A percentile compares a stretch with the other conserved stretches of the same genome.
Conservation (phyloP, 2,329 filamentous ascomycete genomes). For the Calcarisporium arbuscula region DNA sequence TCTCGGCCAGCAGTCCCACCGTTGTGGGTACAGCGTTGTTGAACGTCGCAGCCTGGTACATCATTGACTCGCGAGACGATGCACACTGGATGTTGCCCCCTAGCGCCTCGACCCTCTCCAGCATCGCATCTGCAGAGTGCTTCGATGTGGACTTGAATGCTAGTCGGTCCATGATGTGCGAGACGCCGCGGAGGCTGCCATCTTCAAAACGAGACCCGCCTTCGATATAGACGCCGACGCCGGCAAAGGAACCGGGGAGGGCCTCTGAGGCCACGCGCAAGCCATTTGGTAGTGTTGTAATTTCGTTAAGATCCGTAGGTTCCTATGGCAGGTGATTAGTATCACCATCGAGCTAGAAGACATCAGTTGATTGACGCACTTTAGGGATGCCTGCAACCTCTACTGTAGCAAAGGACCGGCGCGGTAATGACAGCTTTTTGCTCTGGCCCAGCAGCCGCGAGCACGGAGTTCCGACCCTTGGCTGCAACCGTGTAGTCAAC, state of each 20-base stretch:
- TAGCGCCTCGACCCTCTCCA: constrained; percentile 78
- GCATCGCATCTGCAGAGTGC: constrained; percentile 73
- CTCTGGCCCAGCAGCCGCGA: constrained; percentile 17
- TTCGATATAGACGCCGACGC: constrained; percentile 92
- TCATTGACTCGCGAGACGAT: constrained; percentile 88
- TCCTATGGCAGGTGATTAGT: constrained; percentile 43
- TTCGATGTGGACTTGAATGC: constrained; percentile 84
- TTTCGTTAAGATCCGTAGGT: constrained; percentile 76
- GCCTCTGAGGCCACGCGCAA: constrained; percentile 92
- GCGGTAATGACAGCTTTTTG: constrained; percentile 15
- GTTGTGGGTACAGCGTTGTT: constrained; percentile 83
- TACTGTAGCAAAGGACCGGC: constrained; percentile 25
- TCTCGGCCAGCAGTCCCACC: constrained; percentile 82
- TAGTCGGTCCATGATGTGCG: constrained; percentile 91
- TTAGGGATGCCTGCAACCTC: constrained; percentile 29
- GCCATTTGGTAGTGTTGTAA: constrained; percentile 87
- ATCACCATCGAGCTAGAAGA: too few relatives aligned
- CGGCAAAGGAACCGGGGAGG: constrained; percentile 88
- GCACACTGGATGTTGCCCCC: constrained; percentile 97
- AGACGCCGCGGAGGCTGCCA: constrained; percentile 75
- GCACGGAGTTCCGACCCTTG: constrained; percentile 17
- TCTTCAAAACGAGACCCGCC: constrained; percentile 93
- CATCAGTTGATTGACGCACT: too few relatives aligned
- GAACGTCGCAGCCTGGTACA: constrained; percentile 99
- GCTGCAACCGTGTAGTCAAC: constrained; percentile 25